Conservation (phyloP, 1,139 yeast genomes). For the Geotrichum australiense region DNA sequence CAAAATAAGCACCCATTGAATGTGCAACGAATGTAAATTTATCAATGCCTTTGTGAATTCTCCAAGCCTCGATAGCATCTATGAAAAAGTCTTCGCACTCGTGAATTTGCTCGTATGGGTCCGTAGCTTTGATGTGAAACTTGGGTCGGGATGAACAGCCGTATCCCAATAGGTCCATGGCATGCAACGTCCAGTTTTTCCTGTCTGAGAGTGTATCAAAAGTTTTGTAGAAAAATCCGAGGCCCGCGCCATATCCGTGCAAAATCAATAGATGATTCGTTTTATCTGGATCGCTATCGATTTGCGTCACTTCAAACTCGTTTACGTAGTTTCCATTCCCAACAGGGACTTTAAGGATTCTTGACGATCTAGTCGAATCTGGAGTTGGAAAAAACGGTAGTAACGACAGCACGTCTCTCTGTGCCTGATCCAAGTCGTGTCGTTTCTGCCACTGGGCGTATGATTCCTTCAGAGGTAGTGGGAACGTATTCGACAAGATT, state of each 20-base stretch:
- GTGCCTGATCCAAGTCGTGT: slow-evolving; percentile 37
- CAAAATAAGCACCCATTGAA: slow-evolving; percentile 86
- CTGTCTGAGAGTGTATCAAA: slow-evolving; percentile 43
- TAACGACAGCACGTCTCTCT: slow-evolving; percentile 38
- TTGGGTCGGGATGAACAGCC: slow-evolving; percentile 70
- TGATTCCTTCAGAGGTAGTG: slow-evolving; percentile 35
- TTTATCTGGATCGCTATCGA: slow-evolving; percentile 21
- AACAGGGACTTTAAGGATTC: slow-evolving; percentile 46
- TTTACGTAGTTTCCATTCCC: slow-evolving; percentile 46
- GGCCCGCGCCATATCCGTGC: slow-evolving; percentile 91
- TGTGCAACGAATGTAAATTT: slow-evolving; percentile 78
- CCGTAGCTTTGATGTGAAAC: slow-evolving; percentile 32
- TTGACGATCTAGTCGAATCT: slow-evolving; percentile 43
- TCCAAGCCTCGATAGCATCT: slow-evolving; percentile 82
- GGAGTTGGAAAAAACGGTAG: slow-evolving; percentile 56
- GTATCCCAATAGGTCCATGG: slow-evolving; percentile 78
- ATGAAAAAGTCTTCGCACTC: slow-evolving; percentile 69
- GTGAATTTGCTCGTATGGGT: slow-evolving; percentile 25
- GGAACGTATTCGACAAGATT: slow-evolving; percentile 30
- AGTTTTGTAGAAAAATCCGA: slow-evolving; percentile 78
- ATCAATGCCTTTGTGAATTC: slow-evolving; percentile 43
- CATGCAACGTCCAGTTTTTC: slow-evolving; percentile 50
- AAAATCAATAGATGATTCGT: slow-evolving; percentile 47
- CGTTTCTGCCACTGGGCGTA: slow-evolving; percentile 41
- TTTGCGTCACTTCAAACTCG: slow-evolving; percentile 43